Evolutionary conservation across 768 basidiomycete genomes (phyloP), one percentile per base, ranked within the genome.

Genomic region (Rhizopogon rudus): DNA sequence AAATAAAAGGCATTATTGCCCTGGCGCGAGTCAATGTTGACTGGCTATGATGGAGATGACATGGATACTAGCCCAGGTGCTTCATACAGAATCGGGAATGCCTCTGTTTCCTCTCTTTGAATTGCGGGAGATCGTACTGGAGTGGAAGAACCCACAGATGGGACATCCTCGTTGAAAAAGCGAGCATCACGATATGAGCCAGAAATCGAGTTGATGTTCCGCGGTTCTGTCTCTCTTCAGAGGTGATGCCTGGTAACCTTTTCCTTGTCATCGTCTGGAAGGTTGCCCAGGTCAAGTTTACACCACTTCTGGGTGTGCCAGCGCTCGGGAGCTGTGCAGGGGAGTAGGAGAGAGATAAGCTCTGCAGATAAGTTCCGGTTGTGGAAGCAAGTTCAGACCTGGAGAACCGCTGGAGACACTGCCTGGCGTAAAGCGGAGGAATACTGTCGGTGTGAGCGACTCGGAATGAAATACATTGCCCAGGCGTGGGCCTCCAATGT

Each of bases 81-180:
- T 70, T 92, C 77, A 66, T 92, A 96, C 1, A 88, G 88, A 44
- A 96, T 86, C n/a, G 91, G 86, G 64, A 96, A 97, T 1, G 82
- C 72, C 52, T 92, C 90, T 0, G 81, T 74, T 35, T 81, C 78
- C 53, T 86, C 81, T 64, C 74, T 63, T 39, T 6, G 40, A 55
- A 67, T 37, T 65, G 59, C 62, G 6, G 64, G 61, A 62, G n/a
- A 52, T 40, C 52, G 71, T 60, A 57, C 66, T 37, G 62, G 74
- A 0, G 62, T 57, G 1, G 66, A 67, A 4, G 67, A 62, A n/a
- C 55, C 63, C 9, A 57, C 61, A 31, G 68, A 61, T 14, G 68
- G 54, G 6, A 28, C 65, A 13, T 64, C 61, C 16, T 44, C 16
- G 16, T 40, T 53, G 42, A n/a, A 3, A 35, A 57, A 52, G 10